These are phyloP conservation scores for Russula griseocarnosa DNA, from an alignment of 768 basidiomycete genomes.

Conservation along the genomic window DNA sequence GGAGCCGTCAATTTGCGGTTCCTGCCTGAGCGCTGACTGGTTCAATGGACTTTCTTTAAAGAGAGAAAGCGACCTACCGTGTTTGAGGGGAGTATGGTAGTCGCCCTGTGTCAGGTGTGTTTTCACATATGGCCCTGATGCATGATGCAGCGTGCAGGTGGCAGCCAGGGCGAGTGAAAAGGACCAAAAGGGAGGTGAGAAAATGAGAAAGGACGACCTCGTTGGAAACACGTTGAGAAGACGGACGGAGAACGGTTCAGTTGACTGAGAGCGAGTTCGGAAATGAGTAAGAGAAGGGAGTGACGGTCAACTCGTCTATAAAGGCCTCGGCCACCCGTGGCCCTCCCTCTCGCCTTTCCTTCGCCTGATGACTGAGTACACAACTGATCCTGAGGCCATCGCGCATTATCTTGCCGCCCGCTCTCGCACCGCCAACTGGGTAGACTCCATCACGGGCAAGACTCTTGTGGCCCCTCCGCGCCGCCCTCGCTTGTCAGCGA, in stretches of 20 bases:
- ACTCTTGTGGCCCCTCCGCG: slow-evolving; percentile 45
- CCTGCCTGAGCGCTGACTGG: neutral
- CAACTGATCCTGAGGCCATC: slow-evolving; percentile 53
- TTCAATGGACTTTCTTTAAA: neutral
- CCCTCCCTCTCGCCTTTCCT: slow-evolving; percentile 24
- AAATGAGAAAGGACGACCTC: slow-evolving; percentile 6
- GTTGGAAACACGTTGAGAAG: slow-evolving; percentile 22
- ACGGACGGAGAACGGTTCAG: slow-evolving; percentile 6
- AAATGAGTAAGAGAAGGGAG: neutral
- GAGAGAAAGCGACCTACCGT: neutral
- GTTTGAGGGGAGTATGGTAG: neutral
- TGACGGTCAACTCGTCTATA: slow-evolving; percentile 3
- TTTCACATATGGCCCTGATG: slow-evolving; percentile 4
- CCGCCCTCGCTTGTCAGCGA: slow-evolving; percentile 31
- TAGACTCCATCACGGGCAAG: slow-evolving; percentile 39
- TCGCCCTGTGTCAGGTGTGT: slow-evolving; percentile 2
- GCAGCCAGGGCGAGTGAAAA: neutral
- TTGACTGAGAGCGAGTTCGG: neutral
- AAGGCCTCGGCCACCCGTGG: slow-evolving; percentile 22
- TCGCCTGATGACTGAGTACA: slow-evolving; percentile 60
- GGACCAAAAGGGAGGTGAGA: neutral
- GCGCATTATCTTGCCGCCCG: slow-evolving; percentile 55
- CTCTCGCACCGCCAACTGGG: slow-evolving; percentile 64
- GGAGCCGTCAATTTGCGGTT: neutral
- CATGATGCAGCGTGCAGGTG: neutral